phyloP scores from a whole-genome alignment of 192 early-diverging fungal genomes.

The Gryganskiella cystojenkinii region DNA sequence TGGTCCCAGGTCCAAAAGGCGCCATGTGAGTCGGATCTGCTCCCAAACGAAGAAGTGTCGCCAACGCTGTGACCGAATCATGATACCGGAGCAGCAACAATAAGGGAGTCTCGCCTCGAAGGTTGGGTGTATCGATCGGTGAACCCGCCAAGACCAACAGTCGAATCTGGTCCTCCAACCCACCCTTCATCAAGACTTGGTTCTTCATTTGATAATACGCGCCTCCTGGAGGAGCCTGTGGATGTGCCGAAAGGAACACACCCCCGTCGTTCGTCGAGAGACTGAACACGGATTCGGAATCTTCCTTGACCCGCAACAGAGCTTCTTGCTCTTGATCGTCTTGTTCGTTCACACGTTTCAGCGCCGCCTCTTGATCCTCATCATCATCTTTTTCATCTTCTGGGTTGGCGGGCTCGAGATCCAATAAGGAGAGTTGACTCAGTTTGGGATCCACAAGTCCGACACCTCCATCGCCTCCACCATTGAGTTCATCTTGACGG shows the following conservation, averaged over 20 bases:
- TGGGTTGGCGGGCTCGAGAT: not conserved
- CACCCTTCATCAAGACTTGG: constrained; percentile 36
- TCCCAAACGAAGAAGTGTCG: constrained; percentile 26
- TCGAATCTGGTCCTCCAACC: constrained; percentile 47
- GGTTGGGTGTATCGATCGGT: constrained; percentile 28
- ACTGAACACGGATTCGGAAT: constrained; percentile 25
- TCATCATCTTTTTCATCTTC: constrained; percentile 14
- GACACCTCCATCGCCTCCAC: not conserved
- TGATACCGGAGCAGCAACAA: constrained; percentile 38
- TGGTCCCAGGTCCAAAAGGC: constrained; percentile 46
- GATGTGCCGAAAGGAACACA: not conserved
- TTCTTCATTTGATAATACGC: constrained; percentile 34
- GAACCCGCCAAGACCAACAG: constrained; percentile 28
- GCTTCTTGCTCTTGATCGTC: constrained; percentile 45
- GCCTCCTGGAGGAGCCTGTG: constrained; percentile 10
- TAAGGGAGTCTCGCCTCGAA: constrained; percentile 39
- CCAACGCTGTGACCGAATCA: constrained; percentile 37
- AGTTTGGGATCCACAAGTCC: constrained; percentile 7
- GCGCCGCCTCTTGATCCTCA: constrained; percentile 21
- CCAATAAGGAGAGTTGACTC: constrained; percentile 24
- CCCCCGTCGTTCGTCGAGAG: constrained; percentile 8
- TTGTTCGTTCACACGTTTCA: constrained; percentile 20
- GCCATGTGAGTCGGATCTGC: constrained; percentile 38
- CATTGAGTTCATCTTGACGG: constrained; percentile 13
- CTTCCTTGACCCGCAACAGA: constrained; percentile 24